Base-by-base conservation (phyloP, 1,139 yeast genomes). In the Candida sp. region DNA sequence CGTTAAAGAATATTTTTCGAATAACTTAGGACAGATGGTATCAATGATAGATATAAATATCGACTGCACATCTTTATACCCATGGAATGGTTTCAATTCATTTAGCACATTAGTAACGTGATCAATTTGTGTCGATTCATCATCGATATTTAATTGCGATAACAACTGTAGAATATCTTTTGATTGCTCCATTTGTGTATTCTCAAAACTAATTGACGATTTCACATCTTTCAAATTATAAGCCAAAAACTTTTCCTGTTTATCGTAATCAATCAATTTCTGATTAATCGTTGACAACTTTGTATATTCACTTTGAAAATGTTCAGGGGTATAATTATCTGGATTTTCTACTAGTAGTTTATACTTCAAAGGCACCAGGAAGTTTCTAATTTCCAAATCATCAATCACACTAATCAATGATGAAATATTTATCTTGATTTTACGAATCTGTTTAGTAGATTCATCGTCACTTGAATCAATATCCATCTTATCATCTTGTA, bases 381-480 rank as follows among this genome's bases (percentile, higher is more conserved):
- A 45, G 1, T 61, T 66, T 25, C 60, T 53, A 22, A 45, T 42
- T 43, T 64, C 68, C 21, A 72, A 49, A 5, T 55, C 57, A 30
- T 60, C 61, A 3, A 71, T 62, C 3, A 62, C 43, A 1, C 57
- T 52, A 46, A 56, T 69, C 2, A 70, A 46, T 30, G 51, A 49
- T 41, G 45, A 19, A 4, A 37, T 11, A 19, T 37, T 22, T 15
- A 37, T 25, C 12, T 37, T 37, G 41, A 11, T 46, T 50, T 37
- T 44, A 43, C 46, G 23, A 43, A 45, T 40, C 36, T 38, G 29
- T 40, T 40, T 32, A 30, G 35, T 35, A 25, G 43, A 42, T 9
- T 52, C 58, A 5, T 52, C 56, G 5, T 54, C 58, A 33, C 52
- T 53, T 21, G 53, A 50, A 32, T 53, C 55, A 15, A 42, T 38